phyloP scores from a whole-genome alignment of 2,329 filamentous ascomycete species.

The Hypoxylon sp. region DNA sequence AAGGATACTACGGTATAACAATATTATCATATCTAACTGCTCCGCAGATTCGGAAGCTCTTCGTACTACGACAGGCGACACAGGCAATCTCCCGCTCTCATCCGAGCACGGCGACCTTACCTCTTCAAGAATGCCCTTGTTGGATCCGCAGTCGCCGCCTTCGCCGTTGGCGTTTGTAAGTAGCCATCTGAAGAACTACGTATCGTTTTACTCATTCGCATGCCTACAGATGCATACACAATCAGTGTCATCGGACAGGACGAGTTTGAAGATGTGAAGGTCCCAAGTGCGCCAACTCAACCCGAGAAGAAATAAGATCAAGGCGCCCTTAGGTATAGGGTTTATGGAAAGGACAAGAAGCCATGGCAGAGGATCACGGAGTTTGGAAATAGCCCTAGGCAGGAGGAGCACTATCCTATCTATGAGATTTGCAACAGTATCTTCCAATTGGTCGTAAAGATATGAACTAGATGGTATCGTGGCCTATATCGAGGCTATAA shows the following conservation, averaged over 20 bases:
- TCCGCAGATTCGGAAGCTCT: conserved; percentile 62
- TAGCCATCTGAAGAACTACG: neutral
- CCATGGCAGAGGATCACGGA: conserved; percentile 3
- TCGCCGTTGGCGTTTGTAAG: conserved; percentile 91
- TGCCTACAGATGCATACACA: conserved; percentile 68
- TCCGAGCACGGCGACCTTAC: conserved; percentile 92
- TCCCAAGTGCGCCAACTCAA: conserved; percentile 79
- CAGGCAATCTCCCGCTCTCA: conserved; percentile 88
- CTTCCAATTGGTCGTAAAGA: conserved; percentile 27
- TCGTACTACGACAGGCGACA: conserved; percentile 94
- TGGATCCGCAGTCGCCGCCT: conserved; percentile 79
- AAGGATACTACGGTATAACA: neutral
- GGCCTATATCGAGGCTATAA: conserved; percentile 41
- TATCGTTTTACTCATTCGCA: conserved; percentile 17
- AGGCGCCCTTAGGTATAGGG: neutral
- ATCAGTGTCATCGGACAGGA: conserved; percentile 93
- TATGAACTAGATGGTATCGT: conserved; percentile 51
- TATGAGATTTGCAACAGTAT: conserved; percentile 20
- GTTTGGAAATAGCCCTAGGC: neutral
- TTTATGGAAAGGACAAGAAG: conserved; percentile 5
- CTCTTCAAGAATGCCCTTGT: conserved; percentile 90
- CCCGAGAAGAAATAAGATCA: conserved; percentile 56
- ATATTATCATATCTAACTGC: conserved; percentile 12
- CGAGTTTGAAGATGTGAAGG: conserved; percentile 94
- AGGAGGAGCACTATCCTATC: neutral